A percentile compares a stretch with the other conserved stretches of the same genome.
phyloP scores from a whole-genome alignment of 2,329 filamentous ascomycete genomes.

The Colletotrichum sp. region DNA sequence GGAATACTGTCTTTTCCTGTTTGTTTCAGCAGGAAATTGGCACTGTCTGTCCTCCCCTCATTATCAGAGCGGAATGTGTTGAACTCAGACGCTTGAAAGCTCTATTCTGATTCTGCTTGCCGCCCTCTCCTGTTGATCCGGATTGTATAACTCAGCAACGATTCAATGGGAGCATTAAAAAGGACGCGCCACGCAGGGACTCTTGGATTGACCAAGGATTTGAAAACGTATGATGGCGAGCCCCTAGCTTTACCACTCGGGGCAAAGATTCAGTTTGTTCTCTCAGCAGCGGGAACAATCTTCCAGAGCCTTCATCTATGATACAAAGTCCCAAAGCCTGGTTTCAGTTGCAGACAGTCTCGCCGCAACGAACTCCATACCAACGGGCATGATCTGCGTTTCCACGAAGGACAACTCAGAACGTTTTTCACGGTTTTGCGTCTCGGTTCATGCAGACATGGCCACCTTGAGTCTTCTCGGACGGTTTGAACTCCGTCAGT shows the following conservation, averaged over 20 bases:
- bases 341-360: background rate
- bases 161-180: background rate
- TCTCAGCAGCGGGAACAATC: background rate
- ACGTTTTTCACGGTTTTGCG: background rate
- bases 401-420: rapidly evolving
- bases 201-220: background rate
- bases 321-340: background rate
- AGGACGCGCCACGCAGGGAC: rapidly evolving
- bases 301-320: background rate
- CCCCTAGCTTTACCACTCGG: background rate
- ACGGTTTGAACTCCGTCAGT: background rate
- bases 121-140: background rate
- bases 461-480: rapidly evolving
- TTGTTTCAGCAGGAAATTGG: background rate
- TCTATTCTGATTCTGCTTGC: background rate
- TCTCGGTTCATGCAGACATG: background rate
- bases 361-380: background rate
- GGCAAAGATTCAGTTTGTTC: background rate
- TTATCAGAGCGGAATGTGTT: background rate
- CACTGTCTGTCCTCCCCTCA: background rate
- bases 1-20: no score
- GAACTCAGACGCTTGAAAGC: background rate
- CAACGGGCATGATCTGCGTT: background rate
- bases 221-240: background rate
- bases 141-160: background rate